phyloP scores from a whole-genome alignment of 768 basidiomycete genomes.

The Pisolithus marmoratus region DNA sequence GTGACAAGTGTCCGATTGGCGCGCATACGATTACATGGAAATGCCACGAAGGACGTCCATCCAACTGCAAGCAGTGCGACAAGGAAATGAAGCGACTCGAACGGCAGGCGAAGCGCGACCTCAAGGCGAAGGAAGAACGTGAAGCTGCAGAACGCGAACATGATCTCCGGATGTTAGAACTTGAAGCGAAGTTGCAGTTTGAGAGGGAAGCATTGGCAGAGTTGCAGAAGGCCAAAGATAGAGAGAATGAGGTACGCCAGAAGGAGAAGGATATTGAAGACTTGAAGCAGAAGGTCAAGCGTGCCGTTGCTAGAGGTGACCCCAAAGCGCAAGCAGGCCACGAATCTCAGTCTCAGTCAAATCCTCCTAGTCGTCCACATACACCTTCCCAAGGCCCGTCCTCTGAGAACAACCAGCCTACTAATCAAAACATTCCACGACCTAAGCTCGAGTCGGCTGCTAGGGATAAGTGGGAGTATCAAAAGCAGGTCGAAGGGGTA shows the following conservation, averaged over 20 bases:
- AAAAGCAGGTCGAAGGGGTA: slow-evolving; percentile 51
- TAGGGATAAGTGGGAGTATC: slow-evolving; percentile 48
- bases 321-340: neutral
- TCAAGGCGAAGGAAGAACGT: slow-evolving; percentile 37
- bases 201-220: slow-evolving; percentile 33
- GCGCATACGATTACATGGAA: slow-evolving; percentile 39
- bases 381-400: neutral
- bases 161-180: slow-evolving; percentile 33
- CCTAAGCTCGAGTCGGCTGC: slow-evolving; percentile 30
- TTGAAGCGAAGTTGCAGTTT: slow-evolving; percentile 37
- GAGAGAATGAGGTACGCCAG: slow-evolving; percentile 32
- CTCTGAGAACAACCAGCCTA: slow-evolving; percentile 2
- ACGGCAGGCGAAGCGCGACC: slow-evolving; percentile 35
- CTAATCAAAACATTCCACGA: slow-evolving; percentile 3
- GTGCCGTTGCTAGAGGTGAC: slow-evolving; percentile 1
- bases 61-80: slow-evolving; percentile 44
- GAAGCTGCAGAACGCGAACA: slow-evolving; percentile 43
- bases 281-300: slow-evolving; percentile 15
- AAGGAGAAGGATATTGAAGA: slow-evolving; percentile 43
- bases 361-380: slow-evolving; percentile 1
- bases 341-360: neutral
- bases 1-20: slow-evolving; percentile 34
- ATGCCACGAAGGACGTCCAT: slow-evolving; percentile 36
- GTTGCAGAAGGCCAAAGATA: slow-evolving; percentile 30
- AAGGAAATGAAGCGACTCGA: slow-evolving; percentile 36